Base-by-base conservation (phyloP, 306 rosid species). In the Mucuna pruriens region DNA sequence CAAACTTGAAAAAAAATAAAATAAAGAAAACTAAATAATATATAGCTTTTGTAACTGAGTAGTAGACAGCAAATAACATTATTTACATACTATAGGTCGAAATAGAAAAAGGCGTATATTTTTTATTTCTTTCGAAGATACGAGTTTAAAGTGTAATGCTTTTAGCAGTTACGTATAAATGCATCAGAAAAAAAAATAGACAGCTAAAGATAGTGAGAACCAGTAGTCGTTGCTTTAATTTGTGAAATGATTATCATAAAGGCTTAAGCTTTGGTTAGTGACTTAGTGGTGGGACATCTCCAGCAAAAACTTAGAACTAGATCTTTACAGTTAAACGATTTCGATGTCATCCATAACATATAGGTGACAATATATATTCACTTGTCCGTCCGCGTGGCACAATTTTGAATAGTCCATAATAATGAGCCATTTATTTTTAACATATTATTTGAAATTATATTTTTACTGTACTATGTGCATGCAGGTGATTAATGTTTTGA, bases 251-350 rank as follows among this genome's bases (percentile, higher is more conserved):
- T 51, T 73, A 39, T 69, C 44, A 51, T 67, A 48, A 84, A 73
- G 44, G 84, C 78, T 82, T 66, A 71, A 81, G 80, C 79, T 80
- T 81, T 71, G 76, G 63, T 84, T 71, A 75, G 89, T 86, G 86
- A 66, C 67, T 23, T 80, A 57, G 54, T 72, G 84, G 91, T 87
- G 92, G 94, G 91, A 58, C 86, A 76, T 82, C 20, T 45, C 73
- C 33, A 58, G 60, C 76, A 83, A 74, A 69, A 84, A 74, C 39
- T 62, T 54, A 44, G 25, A 44, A 66, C 71, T 33, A 33, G 64
- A 79, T 62, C 16, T 76, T 33, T n/a, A 36, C 69, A 62, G 44
- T 62, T 15, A 29, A 66, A 68, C 17, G 68, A 85, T 87, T 84
- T 82, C 17, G 71, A 65, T 48, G 75, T 70, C 72, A 81, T 80